Base-by-base conservation (phyloP, 2,329 filamentous ascomycete species). In the Fonsecaea erecta region DNA sequence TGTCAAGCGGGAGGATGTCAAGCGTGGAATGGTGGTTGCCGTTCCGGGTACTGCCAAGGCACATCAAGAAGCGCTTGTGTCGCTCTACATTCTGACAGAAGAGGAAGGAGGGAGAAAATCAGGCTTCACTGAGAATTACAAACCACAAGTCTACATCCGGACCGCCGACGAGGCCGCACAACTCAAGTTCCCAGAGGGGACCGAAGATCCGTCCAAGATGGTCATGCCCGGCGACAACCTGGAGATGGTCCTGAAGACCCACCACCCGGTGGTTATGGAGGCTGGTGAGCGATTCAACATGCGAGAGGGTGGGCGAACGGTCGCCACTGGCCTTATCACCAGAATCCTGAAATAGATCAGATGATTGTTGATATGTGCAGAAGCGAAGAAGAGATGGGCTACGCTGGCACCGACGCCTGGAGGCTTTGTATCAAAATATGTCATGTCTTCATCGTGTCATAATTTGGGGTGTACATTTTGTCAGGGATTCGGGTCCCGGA, bases 201-300 rank as follows among this genome's bases (percentile, higher is more conserved):
- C 85, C 68, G 88, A 90, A 78, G 89, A 94, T 73, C 80, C 84
- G 70, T 82, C 82, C 79, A 93, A 92, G 85, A 90, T 93, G 84
- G 89, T 97, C 80, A 96, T 97, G 93, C 95, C 95, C 59, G 95
- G 95, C 79, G 95, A 99, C 86, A 99, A 99, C 81, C 88, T 97
- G 72, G 95, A 99, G 85, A 97, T 99, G 93, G 83, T 95, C 71
- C 90, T 93, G 78, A 87, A 90, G 74, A 88, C 97, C 76, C 87
- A 92, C 81, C 84, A 90, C 80, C 92, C 94, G 69, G 87, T 96
- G 75, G 94, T 94, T 66, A 82, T 97, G 70, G 95, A 99, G 83
- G 83, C 87, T 69, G 94, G 95, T 73, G 92, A 97, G 84, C 91
- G 95, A 75, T 95, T 99, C 87, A 99, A 98, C 85, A 88, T 99